phyloP scores from a whole-genome alignment of 805 yeast species.

The Cyberlindnera veronae region DNA sequence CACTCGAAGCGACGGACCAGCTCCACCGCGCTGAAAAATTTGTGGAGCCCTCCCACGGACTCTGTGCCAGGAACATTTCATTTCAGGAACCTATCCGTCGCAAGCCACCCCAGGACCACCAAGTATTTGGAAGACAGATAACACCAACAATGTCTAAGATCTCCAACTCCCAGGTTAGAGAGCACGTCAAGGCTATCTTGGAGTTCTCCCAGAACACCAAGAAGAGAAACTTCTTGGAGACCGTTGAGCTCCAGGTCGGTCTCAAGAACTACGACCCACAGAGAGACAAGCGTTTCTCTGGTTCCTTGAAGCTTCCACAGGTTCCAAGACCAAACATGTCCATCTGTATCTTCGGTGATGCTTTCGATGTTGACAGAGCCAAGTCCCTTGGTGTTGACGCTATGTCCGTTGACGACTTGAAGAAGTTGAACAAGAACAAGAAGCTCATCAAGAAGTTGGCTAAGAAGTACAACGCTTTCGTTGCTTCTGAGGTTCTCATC shows the following conservation, averaged over 20 bases:
- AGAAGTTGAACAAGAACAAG: conserved; percentile 99
- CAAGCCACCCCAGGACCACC: conserved; percentile 49
- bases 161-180: conserved; percentile 92
- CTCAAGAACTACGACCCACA: conserved; percentile 99
- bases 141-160: conserved; percentile 71
- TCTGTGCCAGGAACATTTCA: background rate
- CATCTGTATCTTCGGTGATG: conserved; percentile 99
- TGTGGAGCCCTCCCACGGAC: conserved; percentile 1
- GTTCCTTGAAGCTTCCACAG: conserved; percentile 95
- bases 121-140: conserved; percentile 76
- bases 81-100: conserved; percentile 33
- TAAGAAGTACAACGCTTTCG: conserved; percentile 99
- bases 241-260: conserved; percentile 99
- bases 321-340: conserved; percentile 99
- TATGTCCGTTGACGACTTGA: conserved; percentile 99
- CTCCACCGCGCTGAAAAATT: conserved; percentile 7
- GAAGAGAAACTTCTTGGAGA: conserved; percentile 99
- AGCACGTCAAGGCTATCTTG: conserved; percentile 88
- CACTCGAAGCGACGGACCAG: too few relatives aligned
- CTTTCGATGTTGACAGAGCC: conserved; percentile 99
- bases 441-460: conserved; percentile 99
- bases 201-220: conserved; percentile 86
- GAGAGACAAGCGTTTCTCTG: conserved; percentile 99
- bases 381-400: conserved; percentile 99
- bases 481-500: conserved; percentile 98